Base-by-base conservation (phyloP, 78 protist species). In the Tieghemostelium lacteum region DNA sequence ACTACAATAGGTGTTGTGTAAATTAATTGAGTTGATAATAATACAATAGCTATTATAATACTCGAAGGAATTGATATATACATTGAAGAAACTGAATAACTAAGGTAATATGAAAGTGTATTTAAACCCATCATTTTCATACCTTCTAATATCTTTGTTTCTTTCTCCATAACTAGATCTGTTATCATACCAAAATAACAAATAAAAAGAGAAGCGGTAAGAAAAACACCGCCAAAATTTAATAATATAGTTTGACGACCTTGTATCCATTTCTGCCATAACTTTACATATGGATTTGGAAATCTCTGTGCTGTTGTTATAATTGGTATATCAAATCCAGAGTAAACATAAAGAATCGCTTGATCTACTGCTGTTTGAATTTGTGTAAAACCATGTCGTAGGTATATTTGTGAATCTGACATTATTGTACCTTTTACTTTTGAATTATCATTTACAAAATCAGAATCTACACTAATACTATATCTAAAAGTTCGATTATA, bases 101-200 rank as follows among this genome's bases (percentile, higher is more conserved):
- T 31, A 2, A 66, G 26, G 55, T 66, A 78, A 5, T 78, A 78
- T 20, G 88, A 54, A 20, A 66, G 31, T 16, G 29, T 36, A 26
- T 49, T 29, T 62, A 78, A 52, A 28, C 76, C 88, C 52, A 78
- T 66, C 69, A 78, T 78, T 29, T 64, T 78, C 88, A 78, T 78
- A 7, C 65, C 75, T 19, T 78, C 67, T 0, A 34, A 10, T 2
- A 78, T 66, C n/a, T 37, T 78, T 16, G 65, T 34, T 57, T 78
- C 88, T 20, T 78, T 78, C 39, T 78, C 88, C 19, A 78, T 71
- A 1, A 78, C 88, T 37, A 78, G 17, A 50, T 78, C 62, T 0
- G 64, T 54, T 1, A 66, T 24, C 24, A 69, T 33, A 50, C 75
- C 37, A 39, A 52, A 78, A 2, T 17, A 40, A 50, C 29, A 50